Percentiles rank a stretch among this genome's conserved stretches.
These are phyloP conservation scores for Calonectria naviculata DNA, from an alignment of 2,329 filamentous ascomycete species.

Conservation along the genomic window DNA sequence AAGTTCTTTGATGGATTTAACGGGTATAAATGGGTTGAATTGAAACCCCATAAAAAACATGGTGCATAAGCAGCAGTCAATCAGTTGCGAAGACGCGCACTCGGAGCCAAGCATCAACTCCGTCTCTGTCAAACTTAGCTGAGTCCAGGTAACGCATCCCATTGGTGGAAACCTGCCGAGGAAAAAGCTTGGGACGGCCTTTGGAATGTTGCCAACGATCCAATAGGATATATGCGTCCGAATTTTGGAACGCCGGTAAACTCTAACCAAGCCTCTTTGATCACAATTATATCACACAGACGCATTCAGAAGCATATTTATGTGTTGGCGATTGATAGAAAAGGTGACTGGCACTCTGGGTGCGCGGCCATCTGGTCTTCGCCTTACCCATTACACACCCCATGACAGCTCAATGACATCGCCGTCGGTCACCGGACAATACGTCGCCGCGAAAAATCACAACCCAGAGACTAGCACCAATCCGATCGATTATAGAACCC, in stretches of 20 bases:
- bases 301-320: not conserved
- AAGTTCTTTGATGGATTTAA: no score
- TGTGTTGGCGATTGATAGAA: not conserved
- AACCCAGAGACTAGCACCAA: not conserved
- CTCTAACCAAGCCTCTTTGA: not conserved
- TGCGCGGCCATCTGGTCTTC: not conserved
- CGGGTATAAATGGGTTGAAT: no score
- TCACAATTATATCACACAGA: not conserved
- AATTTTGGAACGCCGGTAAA: not conserved
- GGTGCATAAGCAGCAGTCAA: no score
- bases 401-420: not conserved
- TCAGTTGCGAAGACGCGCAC: no score
- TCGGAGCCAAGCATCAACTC: no score
- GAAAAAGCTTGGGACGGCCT: not conserved
- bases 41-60: no score
- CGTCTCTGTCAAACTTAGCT: no score
- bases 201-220: not conserved
- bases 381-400: not conserved
- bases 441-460: not conserved
- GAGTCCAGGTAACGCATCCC: no score
- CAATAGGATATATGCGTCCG: not conserved
- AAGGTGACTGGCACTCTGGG: not conserved
- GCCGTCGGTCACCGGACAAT: no score
- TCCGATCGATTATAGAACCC: no score
- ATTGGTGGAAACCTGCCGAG: no score